phyloP scores from a whole-genome alignment of 345 rosid genomes.

The Salix koriyanagi region DNA sequence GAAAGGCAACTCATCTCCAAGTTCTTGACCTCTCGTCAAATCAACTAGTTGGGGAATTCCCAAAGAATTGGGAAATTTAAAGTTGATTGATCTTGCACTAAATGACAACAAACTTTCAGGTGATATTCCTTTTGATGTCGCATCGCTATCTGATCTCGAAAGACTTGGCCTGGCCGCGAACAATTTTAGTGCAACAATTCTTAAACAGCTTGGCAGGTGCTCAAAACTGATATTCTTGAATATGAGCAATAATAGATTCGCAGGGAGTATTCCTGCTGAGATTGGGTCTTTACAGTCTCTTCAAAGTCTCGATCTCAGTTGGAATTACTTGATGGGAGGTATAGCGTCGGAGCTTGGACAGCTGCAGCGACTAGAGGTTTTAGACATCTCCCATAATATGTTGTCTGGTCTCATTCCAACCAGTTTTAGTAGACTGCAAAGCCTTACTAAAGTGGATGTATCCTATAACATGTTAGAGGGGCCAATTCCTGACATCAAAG shows the following conservation, averaged over 20 bases:
- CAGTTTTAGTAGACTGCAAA: not conserved
- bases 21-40: not conserved
- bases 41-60: no score
- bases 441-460: not conserved
- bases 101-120: not conserved
- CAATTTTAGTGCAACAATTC: not conserved
- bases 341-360: slow-evolving; percentile 5
- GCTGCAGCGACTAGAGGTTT: not conserved
- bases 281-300: not conserved
- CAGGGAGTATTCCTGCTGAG: not conserved
- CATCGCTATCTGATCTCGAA: not conserved
- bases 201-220: not conserved
- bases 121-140: not conserved
- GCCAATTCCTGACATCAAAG: not conserved
- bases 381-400: slow-evolving; percentile 7
- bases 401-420: slow-evolving; percentile 5
- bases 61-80: no score
- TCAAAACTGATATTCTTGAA: not conserved
- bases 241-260: not conserved
- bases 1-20: not conserved
- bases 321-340: slow-evolving; percentile 3
- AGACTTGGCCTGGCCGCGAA: not conserved
- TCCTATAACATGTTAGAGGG: slow-evolving; percentile 13
- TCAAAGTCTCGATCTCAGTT: slow-evolving; percentile 15
- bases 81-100: not conserved